Evolutionary conservation across 2,329 filamentous ascomycete species (phyloP), one percentile per base, ranked within the genome.

Genomic region (Mycosphaerella arachidis): DNA sequence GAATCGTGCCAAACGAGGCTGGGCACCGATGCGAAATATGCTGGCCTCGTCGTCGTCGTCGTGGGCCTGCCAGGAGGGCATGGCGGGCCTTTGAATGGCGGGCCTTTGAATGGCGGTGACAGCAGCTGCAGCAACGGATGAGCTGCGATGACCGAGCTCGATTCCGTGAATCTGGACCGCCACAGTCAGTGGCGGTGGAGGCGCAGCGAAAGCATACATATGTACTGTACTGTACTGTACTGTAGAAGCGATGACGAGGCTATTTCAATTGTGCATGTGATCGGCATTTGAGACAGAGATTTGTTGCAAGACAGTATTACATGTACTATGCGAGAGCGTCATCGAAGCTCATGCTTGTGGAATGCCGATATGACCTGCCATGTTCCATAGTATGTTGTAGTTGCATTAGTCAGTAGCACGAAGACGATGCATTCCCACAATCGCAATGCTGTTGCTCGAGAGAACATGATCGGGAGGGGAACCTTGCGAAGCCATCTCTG

Each of bases 201-300:
- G 13, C 18, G 40, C 40, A n/a, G 13, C 13, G 18, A 18, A 12
- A 13, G 40, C 40, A 43, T 24, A 24, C 24, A 3, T 24, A n/a
- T n/a, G n/a, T n/a, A n/a, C n/a, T n/a, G n/a, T n/a, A n/a, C n/a
- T n/a, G n/a, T n/a, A n/a, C n/a, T n/a, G n/a, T 24, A 24, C 24
- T 24, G 24, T 24, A 43, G 40, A 43, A 43, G 18, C 13, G 40
- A 43, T 43, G 40, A 43, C 40, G 40, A 43, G 12, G 37, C 16
- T 12, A 16, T 16, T n/a, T 43, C n/a, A n/a, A n/a, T 43, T 6
- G 16, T 43, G 31, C 31, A 35, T 5, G 31, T 35, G 31, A 35
- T 35, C 4, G 31, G 18, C 3, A 48, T 48, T 29, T 12, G 29
- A 48, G 20, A 1, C 4, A 24, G 46, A 48, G 16, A 74, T 73